Conservation (phyloP, 2,329 filamentous ascomycete genomes). For the Fusarium fujikuroi region DNA sequence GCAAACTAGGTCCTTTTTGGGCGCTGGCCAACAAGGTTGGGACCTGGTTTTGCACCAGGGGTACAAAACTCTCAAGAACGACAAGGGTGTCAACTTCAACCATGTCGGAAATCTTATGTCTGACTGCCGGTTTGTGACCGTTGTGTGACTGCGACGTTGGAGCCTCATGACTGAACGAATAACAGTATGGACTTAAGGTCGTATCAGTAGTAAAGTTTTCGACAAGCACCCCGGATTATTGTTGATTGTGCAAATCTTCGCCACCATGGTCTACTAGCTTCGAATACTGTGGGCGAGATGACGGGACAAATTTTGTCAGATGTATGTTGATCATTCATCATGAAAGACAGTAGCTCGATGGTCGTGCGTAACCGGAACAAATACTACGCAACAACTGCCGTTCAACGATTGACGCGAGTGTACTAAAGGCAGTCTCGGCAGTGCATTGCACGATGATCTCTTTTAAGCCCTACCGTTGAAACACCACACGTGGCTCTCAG, state of each 20-base stretch:
- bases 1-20: constrained; percentile 26
- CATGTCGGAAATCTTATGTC: constrained; percentile 16
- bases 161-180: constrained; percentile 2
- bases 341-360: not conserved
- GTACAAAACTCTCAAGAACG: not conserved
- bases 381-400: not conserved
- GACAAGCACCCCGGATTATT: not conserved
- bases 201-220: not conserved
- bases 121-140: constrained; percentile 14
- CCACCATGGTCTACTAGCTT: not conserved
- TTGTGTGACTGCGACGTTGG: not conserved
- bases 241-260: not conserved
- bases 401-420: not conserved
- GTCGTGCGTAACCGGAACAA: not conserved
- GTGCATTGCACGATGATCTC: constrained; percentile 1
- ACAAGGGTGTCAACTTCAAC: constrained; percentile 5
- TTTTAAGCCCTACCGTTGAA: constrained; percentile 18
- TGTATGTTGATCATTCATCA: not conserved
- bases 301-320: not conserved
- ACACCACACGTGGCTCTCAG: constrained; percentile 3
- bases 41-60: not conserved
- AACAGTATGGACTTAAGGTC: not conserved
- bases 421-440: not conserved
- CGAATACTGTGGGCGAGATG: not conserved
- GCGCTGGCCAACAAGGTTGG: not conserved